Percentiles rank a stretch among this genome's conserved stretches.
phyloP scores from a whole-genome alignment of 345 rosid species.

The Euphorbia pulcherrima region DNA sequence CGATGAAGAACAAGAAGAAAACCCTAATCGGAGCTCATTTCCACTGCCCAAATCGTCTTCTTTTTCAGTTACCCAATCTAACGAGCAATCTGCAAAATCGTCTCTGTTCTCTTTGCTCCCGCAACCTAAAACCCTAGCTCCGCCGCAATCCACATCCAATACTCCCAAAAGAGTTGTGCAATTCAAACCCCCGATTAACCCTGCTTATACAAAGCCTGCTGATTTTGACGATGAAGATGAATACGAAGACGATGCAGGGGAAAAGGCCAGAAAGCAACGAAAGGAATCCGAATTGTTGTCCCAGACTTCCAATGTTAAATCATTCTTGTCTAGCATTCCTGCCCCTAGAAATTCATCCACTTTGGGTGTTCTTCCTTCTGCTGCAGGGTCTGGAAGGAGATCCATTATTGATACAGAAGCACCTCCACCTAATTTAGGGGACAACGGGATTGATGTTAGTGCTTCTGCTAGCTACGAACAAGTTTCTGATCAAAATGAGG shows the following conservation, averaged over 20 bases:
- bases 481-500: constrained; percentile 1
- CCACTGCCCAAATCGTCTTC: constrained; percentile 21
- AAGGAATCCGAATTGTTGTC: constrained; percentile 29
- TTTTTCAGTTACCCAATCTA: background rate
- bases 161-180: constrained; percentile 60
- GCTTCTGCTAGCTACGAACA: constrained; percentile 9
- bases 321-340: constrained; percentile 73
- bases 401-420: constrained; percentile 51
- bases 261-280: constrained; percentile 38
- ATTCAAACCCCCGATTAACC: constrained; percentile 54
- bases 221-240: constrained; percentile 4
- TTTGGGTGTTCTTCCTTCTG: constrained; percentile 53
- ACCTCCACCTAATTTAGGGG: constrained; percentile 22
- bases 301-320: constrained; percentile 45
- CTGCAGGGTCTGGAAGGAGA: constrained; percentile 59
- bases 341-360: constrained; percentile 64
- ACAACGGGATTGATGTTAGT: background rate
- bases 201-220: constrained; percentile 16
- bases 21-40: constrained; percentile 2
- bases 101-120: constrained; percentile 50
- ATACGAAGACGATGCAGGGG: constrained; percentile 24
- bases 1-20: constrained; percentile 69
- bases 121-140: constrained; percentile 37
- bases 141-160: constrained; percentile 6
- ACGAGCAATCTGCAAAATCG: background rate